Evolutionary conservation across 164 flowering plant genomes (phyloP).

Genomic region (Dillenia turbinata): DNA sequence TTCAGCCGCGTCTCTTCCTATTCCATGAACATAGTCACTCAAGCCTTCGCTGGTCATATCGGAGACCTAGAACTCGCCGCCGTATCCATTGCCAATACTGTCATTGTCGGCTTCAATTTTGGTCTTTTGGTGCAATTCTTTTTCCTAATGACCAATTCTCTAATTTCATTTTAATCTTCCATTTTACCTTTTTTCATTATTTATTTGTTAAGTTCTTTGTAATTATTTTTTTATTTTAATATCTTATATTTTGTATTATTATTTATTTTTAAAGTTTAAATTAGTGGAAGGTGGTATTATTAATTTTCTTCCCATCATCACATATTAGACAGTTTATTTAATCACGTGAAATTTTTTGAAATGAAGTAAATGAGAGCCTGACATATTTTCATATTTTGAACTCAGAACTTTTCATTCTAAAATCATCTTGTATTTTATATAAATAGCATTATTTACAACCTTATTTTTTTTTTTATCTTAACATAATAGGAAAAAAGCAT

Average conservation of each 20-base stretch:
- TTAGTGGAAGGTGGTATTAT: too few relatives aligned
- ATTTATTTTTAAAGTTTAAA: background rate
- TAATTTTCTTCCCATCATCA: background rate
- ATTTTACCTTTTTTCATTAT: background rate
- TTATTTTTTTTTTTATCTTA: too few relatives aligned
- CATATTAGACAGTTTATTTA: too few relatives aligned
- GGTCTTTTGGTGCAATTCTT: constrained; percentile 35
- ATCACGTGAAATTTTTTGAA: too few relatives aligned
- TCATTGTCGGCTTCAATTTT: constrained; percentile 49
- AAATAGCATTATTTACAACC: too few relatives aligned
- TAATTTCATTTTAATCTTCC: background rate
- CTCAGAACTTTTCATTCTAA: too few relatives aligned
- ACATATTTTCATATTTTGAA: too few relatives aligned
- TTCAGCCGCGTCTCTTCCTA: constrained; percentile 42
- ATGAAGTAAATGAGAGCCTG: too few relatives aligned
- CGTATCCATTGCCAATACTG: constrained; percentile 48
- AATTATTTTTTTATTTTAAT: background rate
- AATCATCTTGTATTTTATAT: too few relatives aligned
- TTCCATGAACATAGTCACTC: constrained; percentile 49
- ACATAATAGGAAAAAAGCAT: too few relatives aligned
- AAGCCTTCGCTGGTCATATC: constrained; percentile 62
- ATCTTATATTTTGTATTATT: background rate
- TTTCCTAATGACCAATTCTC: background rate
- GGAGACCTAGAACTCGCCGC: constrained; percentile 67
- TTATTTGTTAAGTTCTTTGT: background rate